phyloP scores from a whole-genome alignment of 148 eudicot species.

The Vaccinium darrowii region DNA sequence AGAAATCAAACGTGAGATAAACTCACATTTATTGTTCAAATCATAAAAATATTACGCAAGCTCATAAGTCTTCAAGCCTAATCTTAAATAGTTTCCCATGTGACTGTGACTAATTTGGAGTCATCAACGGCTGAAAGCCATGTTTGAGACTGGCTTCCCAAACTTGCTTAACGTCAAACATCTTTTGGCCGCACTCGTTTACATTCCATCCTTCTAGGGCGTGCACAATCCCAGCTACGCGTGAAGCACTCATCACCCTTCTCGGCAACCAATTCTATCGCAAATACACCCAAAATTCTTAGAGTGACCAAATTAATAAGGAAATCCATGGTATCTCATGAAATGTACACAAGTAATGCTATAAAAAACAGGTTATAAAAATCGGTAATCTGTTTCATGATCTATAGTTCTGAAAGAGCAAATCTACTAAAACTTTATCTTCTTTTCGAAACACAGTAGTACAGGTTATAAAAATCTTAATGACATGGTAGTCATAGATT shows the following conservation, averaged over 20 bases:
- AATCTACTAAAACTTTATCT: neutral
- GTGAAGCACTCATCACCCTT: slow-evolving; percentile 54
- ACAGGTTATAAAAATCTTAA: neutral
- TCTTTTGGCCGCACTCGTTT: slow-evolving; percentile 37
- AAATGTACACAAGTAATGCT: neutral
- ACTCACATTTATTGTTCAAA: neutral
- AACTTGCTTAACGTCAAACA: slow-evolving; percentile 37
- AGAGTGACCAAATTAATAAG: neutral
- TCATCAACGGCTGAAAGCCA: slow-evolving; percentile 41
- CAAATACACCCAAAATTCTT: neutral
- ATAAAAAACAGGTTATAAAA: neutral
- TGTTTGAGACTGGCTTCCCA: slow-evolving; percentile 52
- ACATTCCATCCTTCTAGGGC: slow-evolving; percentile 56
- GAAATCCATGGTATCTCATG: neutral
- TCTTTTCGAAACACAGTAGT: neutral
- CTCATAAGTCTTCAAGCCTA: neutral
- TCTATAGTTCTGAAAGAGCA: neutral
- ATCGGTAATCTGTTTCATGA: neutral
- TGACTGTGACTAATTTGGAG: neutral
- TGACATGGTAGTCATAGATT: neutral
- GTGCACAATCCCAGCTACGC: slow-evolving; percentile 56
- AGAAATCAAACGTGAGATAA: neutral
- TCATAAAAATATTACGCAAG: neutral
- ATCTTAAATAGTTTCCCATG: neutral
- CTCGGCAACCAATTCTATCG: slow-evolving; percentile 72